Percentiles rank a stretch among this genome's conserved stretches.
phyloP scores from a whole-genome alignment of 2,329 filamentous ascomycete genomes.

The Capronia coronata region DNA sequence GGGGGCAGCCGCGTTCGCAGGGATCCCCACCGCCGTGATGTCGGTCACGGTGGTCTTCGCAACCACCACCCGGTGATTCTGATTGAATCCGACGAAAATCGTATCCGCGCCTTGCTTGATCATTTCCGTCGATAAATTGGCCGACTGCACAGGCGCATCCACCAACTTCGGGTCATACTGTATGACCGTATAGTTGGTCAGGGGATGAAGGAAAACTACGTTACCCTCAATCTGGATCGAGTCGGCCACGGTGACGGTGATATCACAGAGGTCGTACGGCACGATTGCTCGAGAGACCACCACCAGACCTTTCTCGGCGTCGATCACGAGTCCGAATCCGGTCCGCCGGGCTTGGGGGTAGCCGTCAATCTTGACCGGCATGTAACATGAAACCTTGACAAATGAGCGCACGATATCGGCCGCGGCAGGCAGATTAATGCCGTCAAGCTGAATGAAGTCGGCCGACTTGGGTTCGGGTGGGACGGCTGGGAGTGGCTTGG shows the following conservation, averaged over 20 bases:
- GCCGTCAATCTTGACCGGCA: conserved; percentile 96
- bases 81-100: conserved; percentile 97
- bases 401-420: conserved; percentile 91
- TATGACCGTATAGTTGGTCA: conserved; percentile 94
- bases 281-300: conserved; percentile 91
- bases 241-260: conserved; percentile 91
- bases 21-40: conserved; percentile 93
- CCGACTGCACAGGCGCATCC: conserved; percentile 86
- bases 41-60: conserved; percentile 93
- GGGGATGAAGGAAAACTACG: conserved; percentile 88
- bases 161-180: conserved; percentile 91
- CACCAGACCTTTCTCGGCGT: conserved; percentile 91
- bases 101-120: conserved; percentile 92
- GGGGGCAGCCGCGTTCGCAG: conserved; percentile 83
- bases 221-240: conserved; percentile 92
- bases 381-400: conserved; percentile 82
- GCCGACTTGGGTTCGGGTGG: conserved; percentile 68
- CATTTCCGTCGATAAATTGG: conserved; percentile 69
- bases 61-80: conserved; percentile 87
- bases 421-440: conserved; percentile 81
- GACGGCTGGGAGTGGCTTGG: conserved; percentile 68
- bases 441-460: conserved; percentile 85
- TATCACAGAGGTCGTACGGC: conserved; percentile 93
- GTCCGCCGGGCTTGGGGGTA: conserved; percentile 92
- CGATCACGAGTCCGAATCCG: conserved; percentile 94